These are phyloP conservation scores for Candida arabinofermentans DNA, from an alignment of 805 yeast genomes.

Conservation along the genomic window DNA sequence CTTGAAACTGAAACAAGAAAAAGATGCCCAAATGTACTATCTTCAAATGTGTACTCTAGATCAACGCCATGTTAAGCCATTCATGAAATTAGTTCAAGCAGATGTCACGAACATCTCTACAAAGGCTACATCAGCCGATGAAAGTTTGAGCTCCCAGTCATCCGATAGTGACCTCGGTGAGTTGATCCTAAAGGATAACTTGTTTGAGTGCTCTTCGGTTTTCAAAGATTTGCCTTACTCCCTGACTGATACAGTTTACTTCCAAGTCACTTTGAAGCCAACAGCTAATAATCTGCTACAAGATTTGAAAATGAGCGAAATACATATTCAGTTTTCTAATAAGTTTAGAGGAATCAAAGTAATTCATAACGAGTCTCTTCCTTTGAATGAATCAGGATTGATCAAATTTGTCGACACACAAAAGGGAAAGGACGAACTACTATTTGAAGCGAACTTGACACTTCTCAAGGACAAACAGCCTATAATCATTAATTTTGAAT, in stretches of 20 bases:
- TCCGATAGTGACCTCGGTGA: neutral
- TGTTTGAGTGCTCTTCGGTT: conserved; percentile 17
- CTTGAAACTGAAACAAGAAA: conserved; percentile 26
- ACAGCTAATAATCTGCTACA: conserved; percentile 22
- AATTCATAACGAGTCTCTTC: conserved; percentile 7
- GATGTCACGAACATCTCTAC: neutral
- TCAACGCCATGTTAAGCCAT: conserved; percentile 5
- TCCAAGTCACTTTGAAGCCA: conserved; percentile 33
- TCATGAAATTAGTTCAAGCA: conserved; percentile 3
- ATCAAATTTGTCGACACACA: conserved; percentile 3
- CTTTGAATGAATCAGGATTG: neutral
- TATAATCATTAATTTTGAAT: conserved; percentile 14
- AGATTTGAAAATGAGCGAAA: conserved; percentile 12
- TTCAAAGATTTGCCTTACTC: conserved; percentile 15
- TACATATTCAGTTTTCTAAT: conserved; percentile 20
- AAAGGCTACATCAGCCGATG: conserved; percentile 1
- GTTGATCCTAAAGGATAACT: conserved; percentile 14
- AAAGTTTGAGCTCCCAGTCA: neutral
- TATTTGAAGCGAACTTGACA: conserved; percentile 16
- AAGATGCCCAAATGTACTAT: conserved; percentile 31
- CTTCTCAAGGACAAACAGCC: conserved; percentile 4
- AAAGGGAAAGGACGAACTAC: conserved; percentile 3
- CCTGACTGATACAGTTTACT: conserved; percentile 17
- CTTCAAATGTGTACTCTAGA: conserved; percentile 31
- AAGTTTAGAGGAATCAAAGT: conserved; percentile 9